Evolutionary conservation across 768 basidiomycete genomes (phyloP).

Genomic region (Lanmaoa rubissima): DNA sequence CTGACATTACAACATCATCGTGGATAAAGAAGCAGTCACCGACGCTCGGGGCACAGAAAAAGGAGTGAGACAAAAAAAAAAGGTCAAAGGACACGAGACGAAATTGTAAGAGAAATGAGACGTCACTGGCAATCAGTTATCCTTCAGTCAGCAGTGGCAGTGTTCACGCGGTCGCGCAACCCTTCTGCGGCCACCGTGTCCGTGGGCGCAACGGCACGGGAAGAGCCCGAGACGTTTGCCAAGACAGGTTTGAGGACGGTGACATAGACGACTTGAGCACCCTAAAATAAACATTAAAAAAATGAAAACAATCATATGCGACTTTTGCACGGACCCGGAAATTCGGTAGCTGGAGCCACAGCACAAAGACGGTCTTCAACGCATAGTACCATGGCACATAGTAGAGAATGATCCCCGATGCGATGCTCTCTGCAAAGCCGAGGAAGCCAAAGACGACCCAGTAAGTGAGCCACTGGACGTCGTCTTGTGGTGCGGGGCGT

Average conservation of each 20-base stretch:
- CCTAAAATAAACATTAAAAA: slow-evolving; percentile 42
- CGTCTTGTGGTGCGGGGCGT: slow-evolving; percentile 74
- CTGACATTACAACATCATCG: slow-evolving; percentile 25
- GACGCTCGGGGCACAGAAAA: slow-evolving; percentile 4
- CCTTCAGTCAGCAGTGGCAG: slow-evolving; percentile 35
- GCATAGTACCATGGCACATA: slow-evolving; percentile 95
- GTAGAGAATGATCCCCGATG: slow-evolving; percentile 80
- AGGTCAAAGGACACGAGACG: neutral
- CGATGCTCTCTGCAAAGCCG: slow-evolving; percentile 89
- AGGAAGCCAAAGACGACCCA: slow-evolving; percentile 95
- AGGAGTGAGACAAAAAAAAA: neutral
- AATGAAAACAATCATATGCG: neutral
- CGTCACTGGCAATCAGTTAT: neutral
- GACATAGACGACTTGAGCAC: slow-evolving; percentile 81
- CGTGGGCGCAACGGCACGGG: slow-evolving; percentile 42
- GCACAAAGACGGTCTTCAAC: slow-evolving; percentile 86
- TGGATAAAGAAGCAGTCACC: slow-evolving; percentile 11
- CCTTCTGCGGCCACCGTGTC: slow-evolving; percentile 52
- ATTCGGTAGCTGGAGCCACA: slow-evolving; percentile 88
- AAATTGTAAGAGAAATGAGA: neutral
- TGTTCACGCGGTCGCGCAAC: slow-evolving; percentile 45
- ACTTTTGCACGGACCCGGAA: slow-evolving; percentile 62
- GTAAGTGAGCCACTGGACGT: slow-evolving; percentile 97
- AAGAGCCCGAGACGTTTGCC: slow-evolving; percentile 52
- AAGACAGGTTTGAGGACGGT: slow-evolving; percentile 79